phyloP scores from a whole-genome alignment of 257 asterid genomes.

The Scutellaria baicalensis region DNA sequence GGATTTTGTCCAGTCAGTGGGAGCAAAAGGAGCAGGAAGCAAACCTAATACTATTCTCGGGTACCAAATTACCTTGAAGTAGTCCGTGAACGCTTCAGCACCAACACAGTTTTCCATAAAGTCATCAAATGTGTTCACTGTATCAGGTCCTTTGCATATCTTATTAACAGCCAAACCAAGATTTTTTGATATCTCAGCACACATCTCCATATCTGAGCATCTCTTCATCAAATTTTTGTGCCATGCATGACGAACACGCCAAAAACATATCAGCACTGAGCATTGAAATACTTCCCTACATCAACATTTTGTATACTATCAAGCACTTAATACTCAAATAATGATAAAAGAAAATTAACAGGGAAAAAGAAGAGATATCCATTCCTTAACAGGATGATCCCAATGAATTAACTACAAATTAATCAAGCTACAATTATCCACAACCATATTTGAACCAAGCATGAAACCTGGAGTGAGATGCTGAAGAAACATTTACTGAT shows the following conservation, averaged over 20 bases:
- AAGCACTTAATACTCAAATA: constrained; percentile 10
- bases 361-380: neutral
- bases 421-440: neutral
- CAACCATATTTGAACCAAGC: neutral
- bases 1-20: neutral
- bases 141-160: constrained; percentile 51
- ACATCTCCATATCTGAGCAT: constrained; percentile 47
- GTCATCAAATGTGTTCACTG: constrained; percentile 40
- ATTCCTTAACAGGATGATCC: neutral
- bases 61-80: constrained; percentile 83
- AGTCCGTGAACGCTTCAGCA: constrained; percentile 70
- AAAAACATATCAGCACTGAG: constrained; percentile 80
- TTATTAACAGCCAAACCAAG: constrained; percentile 50
- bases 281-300: constrained; percentile 80
- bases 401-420: neutral
- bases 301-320: constrained; percentile 6
- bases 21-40: neutral
- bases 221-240: constrained; percentile 66
- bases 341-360: neutral
- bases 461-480: neutral
- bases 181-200: constrained; percentile 46
- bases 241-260: constrained; percentile 98
- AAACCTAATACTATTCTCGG: constrained; percentile 53
- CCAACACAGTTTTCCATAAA: constrained; percentile 45
- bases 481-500: neutral